Evolutionary conservation across 441 rosid genomes (phyloP), one percentile per base, ranked within the genome.

Genomic region (Dalechampia spathulata): DNA sequence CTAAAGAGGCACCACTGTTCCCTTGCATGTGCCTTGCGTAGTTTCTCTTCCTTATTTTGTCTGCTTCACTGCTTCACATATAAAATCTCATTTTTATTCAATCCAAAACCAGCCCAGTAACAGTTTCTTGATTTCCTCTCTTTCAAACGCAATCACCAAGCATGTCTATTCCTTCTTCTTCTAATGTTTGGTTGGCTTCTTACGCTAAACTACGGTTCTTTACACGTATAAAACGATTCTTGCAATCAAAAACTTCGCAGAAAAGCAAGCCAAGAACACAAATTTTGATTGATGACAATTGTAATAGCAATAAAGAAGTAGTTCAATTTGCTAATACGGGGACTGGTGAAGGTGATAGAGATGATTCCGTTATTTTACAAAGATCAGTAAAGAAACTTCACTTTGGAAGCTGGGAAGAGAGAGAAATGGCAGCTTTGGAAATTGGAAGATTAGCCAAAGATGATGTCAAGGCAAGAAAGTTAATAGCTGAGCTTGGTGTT

Each of bases 401-500:
- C 69, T 91, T 91, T 6, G 98, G 98, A 27, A 79, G 69, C 50
- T 72, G 69, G 66, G 86, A 81, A 54, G 96, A 86, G 72, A 86
- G 83, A 65, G 81, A 75, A 62, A 67, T 65, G 48, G 95, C 93
- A 2, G 90, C 84, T 21, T n/a, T 44, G 36, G 89, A 85, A 67
- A 86, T 91, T 16, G 77, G 61, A 57, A 79, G 65, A 56, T 62
- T 91, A 36, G 86, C 93, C 11, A 67, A 74, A 62, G 75, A 76
- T 57, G 91, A 86, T 52, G 66, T 45, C 45, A 78, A 76, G 59
- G 67, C 59, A 12, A 72, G 78, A 65, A 86, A 75, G 66, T 65
- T 79, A 64, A 81, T 91, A 82, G 96, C 81, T 2, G 96, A 88
- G 74, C 95, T 91, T 0, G 95, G 98, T 17, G 98, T 91, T 28